Evolutionary conservation across 2,329 filamentous ascomycete species (phyloP).

Genomic region (Albifimbria verrucaria): DNA sequence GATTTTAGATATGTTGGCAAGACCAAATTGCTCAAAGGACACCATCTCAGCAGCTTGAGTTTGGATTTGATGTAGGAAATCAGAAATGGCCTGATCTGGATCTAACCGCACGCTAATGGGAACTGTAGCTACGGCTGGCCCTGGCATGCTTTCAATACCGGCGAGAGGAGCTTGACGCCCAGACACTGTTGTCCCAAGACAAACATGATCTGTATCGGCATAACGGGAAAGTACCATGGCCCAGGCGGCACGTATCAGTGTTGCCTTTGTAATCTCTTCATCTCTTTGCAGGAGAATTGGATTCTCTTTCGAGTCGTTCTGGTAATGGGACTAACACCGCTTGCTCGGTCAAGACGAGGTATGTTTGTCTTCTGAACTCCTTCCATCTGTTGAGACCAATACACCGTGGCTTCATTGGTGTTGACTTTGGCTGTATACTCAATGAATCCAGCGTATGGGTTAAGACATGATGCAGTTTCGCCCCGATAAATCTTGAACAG

Average conservation of each 20-base stretch:
- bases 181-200: neutral
- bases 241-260: constrained; percentile 20
- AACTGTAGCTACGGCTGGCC: constrained; percentile 21
- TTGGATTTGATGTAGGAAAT: constrained; percentile 8
- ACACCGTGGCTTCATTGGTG: too few relatives aligned
- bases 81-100: neutral
- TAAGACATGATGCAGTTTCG: constrained; percentile 6
- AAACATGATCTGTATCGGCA: constrained; percentile 11
- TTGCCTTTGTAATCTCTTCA: constrained; percentile 13
- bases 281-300: neutral
- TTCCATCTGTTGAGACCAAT: too few relatives aligned
- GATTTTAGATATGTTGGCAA: constrained; percentile 7
- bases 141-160: constrained; percentile 7
- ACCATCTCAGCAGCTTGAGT: constrained; percentile 11
- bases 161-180: neutral
- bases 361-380: too few relatives aligned
- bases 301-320: too few relatives aligned
- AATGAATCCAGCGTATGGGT: constrained; percentile 37
- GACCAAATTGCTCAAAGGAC: constrained; percentile 15
- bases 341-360: too few relatives aligned
- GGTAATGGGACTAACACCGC: neutral
- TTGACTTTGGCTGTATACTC: constrained; percentile 24
- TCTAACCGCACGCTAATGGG: constrained; percentile 8
- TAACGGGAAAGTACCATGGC: constrained; percentile 19
- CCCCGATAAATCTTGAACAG: constrained; percentile 6